A percentile compares a stretch with the other conserved stretches of the same genome.
Conservation (phyloP, 2,329 filamentous ascomycete species). For the Clonostachys rosea region DNA sequence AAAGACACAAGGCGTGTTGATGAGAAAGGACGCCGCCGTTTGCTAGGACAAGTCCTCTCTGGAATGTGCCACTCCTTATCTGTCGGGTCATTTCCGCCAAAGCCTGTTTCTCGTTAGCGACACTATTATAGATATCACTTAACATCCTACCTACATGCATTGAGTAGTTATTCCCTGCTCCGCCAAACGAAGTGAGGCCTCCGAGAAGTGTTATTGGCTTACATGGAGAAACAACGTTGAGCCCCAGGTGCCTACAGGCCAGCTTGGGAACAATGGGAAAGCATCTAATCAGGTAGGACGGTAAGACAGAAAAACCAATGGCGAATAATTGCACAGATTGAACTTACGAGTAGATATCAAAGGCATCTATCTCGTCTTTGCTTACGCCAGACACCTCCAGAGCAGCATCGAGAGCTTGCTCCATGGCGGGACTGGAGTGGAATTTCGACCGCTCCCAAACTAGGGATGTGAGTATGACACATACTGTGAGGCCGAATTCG, state of each 20-base stretch:
- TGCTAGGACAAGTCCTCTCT: constrained; percentile 54
- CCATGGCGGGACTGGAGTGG: constrained; percentile 52
- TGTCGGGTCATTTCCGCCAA: constrained; percentile 51
- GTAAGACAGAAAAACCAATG: constrained; percentile 1
- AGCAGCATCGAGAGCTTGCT: constrained; percentile 48
- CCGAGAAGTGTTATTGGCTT: constrained; percentile 59
- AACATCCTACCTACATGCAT: constrained; percentile 48
- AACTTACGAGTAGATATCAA: constrained; percentile 57
- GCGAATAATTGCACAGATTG: too few relatives aligned
- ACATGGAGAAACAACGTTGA: constrained; percentile 35
- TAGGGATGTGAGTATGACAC: constrained; percentile 11
- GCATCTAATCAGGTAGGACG: constrained; percentile 36
- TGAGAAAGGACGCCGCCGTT: constrained; percentile 64
- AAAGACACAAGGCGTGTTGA: constrained; percentile 58
- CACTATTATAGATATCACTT: too few relatives aligned
- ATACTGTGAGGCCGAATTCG: background rate
- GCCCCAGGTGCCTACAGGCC: constrained; percentile 53
- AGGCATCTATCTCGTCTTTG: constrained; percentile 50
- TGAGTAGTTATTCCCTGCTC: constrained; percentile 67
- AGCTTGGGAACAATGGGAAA: constrained; percentile 68
- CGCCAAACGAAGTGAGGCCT: constrained; percentile 64
- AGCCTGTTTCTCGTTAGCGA: constrained; percentile 8
- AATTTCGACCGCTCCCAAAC: constrained; percentile 61
- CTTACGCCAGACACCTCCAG: constrained; percentile 39
- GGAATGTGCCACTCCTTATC: constrained; percentile 37